Percentiles rank a stretch among this genome's conserved stretches.
Conservation (phyloP, 345 rosid genomes). For the Carallia pectinifolia region DNA sequence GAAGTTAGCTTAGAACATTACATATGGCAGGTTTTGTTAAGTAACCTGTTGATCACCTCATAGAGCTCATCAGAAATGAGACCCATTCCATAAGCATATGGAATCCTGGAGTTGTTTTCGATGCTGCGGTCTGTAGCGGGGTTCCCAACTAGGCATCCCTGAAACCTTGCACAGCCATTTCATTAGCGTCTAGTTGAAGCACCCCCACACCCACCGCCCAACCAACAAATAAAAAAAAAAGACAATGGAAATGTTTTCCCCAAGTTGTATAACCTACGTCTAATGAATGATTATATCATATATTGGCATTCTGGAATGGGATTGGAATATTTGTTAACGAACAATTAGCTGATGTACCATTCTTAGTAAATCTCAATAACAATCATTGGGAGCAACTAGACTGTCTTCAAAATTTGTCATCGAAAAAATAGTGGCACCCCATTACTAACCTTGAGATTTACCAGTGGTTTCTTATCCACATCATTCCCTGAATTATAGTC, state of each 20-base stretch:
- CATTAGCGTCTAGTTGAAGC: background rate
- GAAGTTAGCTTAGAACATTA: no score
- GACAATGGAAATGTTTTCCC: no score
- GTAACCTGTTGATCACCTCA: constrained; percentile 34
- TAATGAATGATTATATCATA: no score
- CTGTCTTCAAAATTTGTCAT: background rate
- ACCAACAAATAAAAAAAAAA: no score
- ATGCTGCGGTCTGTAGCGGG: constrained; percentile 25
- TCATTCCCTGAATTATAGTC: constrained; percentile 54
- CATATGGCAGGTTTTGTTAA: no score
- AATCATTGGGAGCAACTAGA: no score
- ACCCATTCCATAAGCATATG: constrained; percentile 64
- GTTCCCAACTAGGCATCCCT: constrained; percentile 75
- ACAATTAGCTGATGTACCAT: no score
- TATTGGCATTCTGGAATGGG: no score
- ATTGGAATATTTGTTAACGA: no score
- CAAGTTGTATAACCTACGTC: no score
- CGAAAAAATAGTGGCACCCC: background rate
- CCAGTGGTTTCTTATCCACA: constrained; percentile 38
- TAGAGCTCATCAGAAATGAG: constrained; percentile 69
- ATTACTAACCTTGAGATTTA: constrained; percentile 58
- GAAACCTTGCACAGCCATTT: constrained; percentile 1
- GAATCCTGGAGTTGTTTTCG: constrained; percentile 39
- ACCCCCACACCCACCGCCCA: no score
- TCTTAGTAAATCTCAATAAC: no score